These are phyloP conservation scores for Flaveria trinervia DNA, from an alignment of 129 eudicot genomes.

Conservation along the genomic window DNA sequence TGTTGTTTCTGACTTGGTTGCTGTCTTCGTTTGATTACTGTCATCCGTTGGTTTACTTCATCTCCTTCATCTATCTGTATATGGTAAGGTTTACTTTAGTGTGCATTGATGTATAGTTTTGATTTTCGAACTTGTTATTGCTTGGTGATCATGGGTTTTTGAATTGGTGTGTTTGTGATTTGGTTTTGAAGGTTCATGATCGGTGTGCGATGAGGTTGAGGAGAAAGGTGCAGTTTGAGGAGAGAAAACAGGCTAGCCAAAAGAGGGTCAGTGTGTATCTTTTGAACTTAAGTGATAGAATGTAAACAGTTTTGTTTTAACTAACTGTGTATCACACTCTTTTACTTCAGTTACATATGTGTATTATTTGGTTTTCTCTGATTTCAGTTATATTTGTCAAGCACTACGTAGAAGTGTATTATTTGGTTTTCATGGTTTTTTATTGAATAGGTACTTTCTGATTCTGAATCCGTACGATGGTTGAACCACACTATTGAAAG, in stretches of 20 bases:
- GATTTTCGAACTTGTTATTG: background rate
- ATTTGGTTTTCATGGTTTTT: background rate
- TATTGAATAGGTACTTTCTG: conserved; percentile 64
- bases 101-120: background rate
- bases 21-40: conserved; percentile 53
- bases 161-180: background rate
- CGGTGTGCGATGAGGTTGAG: conserved; percentile 68
- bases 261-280: conserved; percentile 55
- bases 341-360: too few species aligned
- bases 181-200: conserved; percentile 67
- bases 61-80: conserved; percentile 65
- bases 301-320: too few species aligned
- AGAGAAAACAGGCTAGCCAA: conserved; percentile 66
- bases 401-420: too few species aligned
- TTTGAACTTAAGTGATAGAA: background rate
- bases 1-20: conserved; percentile 60
- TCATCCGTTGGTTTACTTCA: conserved; percentile 57
- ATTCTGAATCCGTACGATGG: conserved; percentile 92
- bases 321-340: too few species aligned
- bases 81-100: conserved; percentile 40
- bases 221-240: conserved; percentile 75
- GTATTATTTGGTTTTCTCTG: background rate
- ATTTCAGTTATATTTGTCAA: too few species aligned
- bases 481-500: conserved; percentile 79
- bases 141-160: conserved; percentile 3